Base-by-base conservation (phyloP, 2,329 filamentous ascomycete species). In the Cladosporium sp. region DNA sequence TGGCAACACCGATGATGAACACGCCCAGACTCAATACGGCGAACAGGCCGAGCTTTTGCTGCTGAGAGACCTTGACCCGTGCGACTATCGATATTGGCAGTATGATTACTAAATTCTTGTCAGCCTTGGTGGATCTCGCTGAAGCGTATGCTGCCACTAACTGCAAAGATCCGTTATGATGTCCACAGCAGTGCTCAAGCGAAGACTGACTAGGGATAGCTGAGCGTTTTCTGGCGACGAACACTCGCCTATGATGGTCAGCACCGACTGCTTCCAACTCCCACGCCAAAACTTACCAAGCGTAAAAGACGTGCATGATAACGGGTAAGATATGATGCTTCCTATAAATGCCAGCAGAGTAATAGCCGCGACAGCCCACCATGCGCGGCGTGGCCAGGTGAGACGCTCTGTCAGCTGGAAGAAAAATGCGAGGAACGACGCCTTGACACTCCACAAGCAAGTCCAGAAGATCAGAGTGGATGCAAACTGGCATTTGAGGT, bases 381-480 rank as follows among this genome's bases (percentile, higher is more conserved):
- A 67, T 40, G 57, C 58, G 22, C 39, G 52, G 25, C 60, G 56
- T 17, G 62, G 61, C 34, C 59, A 56, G 15, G 25, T 17, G 22
- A 61, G n/a, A 7, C 56, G 36, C 13, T 44, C 42, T 10, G 48
- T 47, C 9, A 60, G 61, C 45, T 48, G 47, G 20, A 50, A 56
- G 52, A 66, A 68, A 45, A 65, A 61, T 15, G 62, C 60, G 49
- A 63, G 45, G 7, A 65, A 63, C n/a, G 58, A 61, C 3, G 51
- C 62, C 42, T 68, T 67, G 44, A 67, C 60, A 5, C 28, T 42
- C 66, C 66, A 67, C 10, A 66, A 50, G 47, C 63, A 65, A 12
- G 51, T 61, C 62, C 61, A 66, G 47, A 65, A 67, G 7, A 65
- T 10, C 1, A 67, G n/a, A 1, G 60, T 64, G 20, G 58, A 59